Conservation (phyloP, 148 eudicot species). For the Oxyria digyna region DNA sequence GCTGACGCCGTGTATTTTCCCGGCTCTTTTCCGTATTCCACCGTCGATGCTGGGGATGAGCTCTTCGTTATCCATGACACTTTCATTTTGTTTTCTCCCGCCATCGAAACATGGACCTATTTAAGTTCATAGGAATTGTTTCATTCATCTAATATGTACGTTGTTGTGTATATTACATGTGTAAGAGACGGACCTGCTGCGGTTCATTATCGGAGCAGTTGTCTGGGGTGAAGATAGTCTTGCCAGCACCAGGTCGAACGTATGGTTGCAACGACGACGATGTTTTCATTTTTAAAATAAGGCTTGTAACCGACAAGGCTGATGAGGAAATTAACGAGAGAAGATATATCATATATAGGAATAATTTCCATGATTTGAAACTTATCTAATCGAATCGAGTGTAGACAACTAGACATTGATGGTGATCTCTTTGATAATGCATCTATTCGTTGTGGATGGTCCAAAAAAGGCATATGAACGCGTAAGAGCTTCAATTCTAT, state of each 20-base stretch:
- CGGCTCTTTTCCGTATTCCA: slow-evolving; percentile 4
- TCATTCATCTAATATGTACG: too few species aligned
- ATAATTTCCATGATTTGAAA: too few species aligned
- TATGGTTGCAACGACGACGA: neutral
- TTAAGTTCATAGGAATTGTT: too few species aligned
- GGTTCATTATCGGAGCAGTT: neutral
- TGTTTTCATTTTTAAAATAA: neutral
- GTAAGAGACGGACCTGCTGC: neutral
- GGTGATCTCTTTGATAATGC: too few species aligned
- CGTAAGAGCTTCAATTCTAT: too few species aligned
- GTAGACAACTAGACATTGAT: too few species aligned
- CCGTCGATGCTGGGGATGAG: neutral
- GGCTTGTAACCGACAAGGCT: too few species aligned
- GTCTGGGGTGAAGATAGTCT: neutral
- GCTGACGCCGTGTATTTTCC: neutral
- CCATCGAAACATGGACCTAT: slow-evolving; percentile 53
- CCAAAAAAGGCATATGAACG: too few species aligned
- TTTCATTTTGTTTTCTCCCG: slow-evolving; percentile 49
- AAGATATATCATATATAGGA: too few species aligned
- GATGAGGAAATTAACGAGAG: too few species aligned
- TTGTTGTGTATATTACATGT: neutral
- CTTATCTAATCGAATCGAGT: too few species aligned
- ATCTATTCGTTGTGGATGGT: too few species aligned
- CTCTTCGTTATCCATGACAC: slow-evolving; percentile 19
- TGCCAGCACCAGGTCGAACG: neutral